A percentile compares a stretch with the other conserved stretches of the same genome.
Evolutionary conservation across 352 stramenopile genomes (phyloP).

Genomic region (Phytophthora fragariaefolia): DNA sequence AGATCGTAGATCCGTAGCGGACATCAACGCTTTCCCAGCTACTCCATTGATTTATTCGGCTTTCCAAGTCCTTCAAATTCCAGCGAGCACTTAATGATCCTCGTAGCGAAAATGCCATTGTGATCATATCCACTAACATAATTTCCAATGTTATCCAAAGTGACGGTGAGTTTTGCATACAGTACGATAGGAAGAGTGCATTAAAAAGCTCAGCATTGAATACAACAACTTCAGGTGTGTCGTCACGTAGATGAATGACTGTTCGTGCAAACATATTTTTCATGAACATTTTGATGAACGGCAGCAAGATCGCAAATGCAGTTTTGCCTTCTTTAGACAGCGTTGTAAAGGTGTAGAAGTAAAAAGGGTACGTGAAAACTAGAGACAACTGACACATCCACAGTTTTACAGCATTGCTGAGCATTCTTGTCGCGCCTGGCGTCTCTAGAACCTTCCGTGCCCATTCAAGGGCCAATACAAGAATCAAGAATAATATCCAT

Average conservation of each 20-base stretch:
- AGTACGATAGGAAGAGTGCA: slow-evolving; percentile 26
- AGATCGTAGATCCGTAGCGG: not conserved
- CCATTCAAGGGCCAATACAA: not conserved
- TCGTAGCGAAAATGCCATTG: not conserved
- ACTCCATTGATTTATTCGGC: not conserved
- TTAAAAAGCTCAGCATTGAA: slow-evolving; percentile 31
- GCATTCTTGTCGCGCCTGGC: not conserved
- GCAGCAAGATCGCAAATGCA: not conserved
- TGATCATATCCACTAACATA: slow-evolving; percentile 9
- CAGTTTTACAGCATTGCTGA: not conserved
- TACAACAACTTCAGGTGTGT: slow-evolving; percentile 9
- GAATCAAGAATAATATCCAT: not conserved
- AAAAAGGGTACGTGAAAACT: slow-evolving; percentile 32
- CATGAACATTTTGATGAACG: not conserved
- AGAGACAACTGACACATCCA: slow-evolving; percentile 7
- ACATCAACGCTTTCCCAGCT: not conserved
- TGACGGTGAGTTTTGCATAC: slow-evolving; percentile 29
- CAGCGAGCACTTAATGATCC: not conserved
- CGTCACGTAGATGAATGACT: slow-evolving; percentile 10
- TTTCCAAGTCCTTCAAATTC: not conserved
- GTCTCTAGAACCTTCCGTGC: not conserved
- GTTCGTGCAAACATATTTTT: slow-evolving; percentile 15
- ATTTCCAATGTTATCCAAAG: slow-evolving; percentile 16
- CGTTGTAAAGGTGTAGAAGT: slow-evolving; percentile 30
- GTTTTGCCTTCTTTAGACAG: not conserved